Percentiles rank a stretch among this genome's conserved stretches.
phyloP scores from a whole-genome alignment of 306 rosid genomes.

The Ziziphus jujuba region DNA sequence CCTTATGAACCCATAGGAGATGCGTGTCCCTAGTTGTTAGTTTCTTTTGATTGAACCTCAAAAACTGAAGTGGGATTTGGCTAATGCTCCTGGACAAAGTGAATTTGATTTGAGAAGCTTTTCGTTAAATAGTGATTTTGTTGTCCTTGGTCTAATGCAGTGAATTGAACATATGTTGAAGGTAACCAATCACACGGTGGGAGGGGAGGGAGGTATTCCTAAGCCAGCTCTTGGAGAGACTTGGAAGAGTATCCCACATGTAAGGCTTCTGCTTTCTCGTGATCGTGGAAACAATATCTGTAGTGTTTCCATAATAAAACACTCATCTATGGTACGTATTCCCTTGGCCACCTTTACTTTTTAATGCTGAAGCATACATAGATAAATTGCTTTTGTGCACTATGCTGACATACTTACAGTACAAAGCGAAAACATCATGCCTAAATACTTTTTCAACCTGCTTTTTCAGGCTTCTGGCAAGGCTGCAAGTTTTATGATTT shows the following conservation, averaged over 20 bases:
- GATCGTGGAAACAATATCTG: slow-evolving; percentile 47
- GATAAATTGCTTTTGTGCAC: not conserved
- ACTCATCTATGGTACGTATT: slow-evolving; percentile 63
- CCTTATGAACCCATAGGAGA: no score
- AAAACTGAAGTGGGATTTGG: not conserved
- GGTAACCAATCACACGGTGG: slow-evolving; percentile 93
- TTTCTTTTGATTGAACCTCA: not conserved
- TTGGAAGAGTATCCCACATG: slow-evolving; percentile 88
- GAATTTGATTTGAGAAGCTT: not conserved
- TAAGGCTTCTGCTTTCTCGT: slow-evolving; percentile 63
- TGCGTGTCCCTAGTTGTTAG: no score
- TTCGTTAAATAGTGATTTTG: not conserved
- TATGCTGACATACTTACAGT: no score
- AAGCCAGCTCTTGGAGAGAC: slow-evolving; percentile 96
- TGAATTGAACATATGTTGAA: slow-evolving; percentile 37
- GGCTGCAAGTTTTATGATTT: slow-evolving; percentile 37
- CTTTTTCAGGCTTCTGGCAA: slow-evolving; percentile 62
- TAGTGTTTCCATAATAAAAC: slow-evolving; percentile 58
- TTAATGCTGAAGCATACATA: not conserved
- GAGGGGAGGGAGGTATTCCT: slow-evolving; percentile 71
- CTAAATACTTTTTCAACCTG: not conserved
- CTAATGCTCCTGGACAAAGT: not conserved
- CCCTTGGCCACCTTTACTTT: slow-evolving; percentile 15
- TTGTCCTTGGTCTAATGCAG: slow-evolving; percentile 15
- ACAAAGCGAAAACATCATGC: no score